Evolutionary conservation across 371 early-diverging fungal genomes (phyloP).

Genomic region (Rhizopus arrhizus): DNA sequence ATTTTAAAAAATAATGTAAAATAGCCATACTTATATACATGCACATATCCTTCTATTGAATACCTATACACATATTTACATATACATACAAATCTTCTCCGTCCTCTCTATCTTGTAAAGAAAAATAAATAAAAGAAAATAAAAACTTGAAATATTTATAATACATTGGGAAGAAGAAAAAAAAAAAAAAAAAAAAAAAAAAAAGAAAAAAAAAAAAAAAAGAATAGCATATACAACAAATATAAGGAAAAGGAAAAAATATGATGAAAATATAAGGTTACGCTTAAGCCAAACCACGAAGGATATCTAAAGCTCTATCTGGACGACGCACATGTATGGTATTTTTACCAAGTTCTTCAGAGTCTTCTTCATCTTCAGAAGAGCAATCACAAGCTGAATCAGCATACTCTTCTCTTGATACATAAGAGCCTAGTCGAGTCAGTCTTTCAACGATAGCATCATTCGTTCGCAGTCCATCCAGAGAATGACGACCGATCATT

Average conservation of each 20-base stretch:
- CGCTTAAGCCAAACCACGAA: slow-evolving; percentile 34
- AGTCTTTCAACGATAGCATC: slow-evolving; percentile 36
- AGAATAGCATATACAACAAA: neutral
- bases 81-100: neutral
- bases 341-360: slow-evolving; percentile 1
- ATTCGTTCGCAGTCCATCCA: slow-evolving; percentile 37
- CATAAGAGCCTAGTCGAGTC: slow-evolving; percentile 32
- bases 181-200: too few relatives aligned
- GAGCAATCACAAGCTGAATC: slow-evolving; percentile 34
- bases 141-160: too few relatives aligned
- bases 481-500: slow-evolving; percentile 39
- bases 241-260: neutral
- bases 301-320: slow-evolving; percentile 37
- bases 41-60: neutral
- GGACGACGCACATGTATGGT: slow-evolving; percentile 19
- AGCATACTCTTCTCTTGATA: slow-evolving; percentile 22
- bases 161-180: too few relatives aligned
- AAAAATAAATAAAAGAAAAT: too few relatives aligned
- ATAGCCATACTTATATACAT: neutral
- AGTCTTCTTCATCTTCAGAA: slow-evolving; percentile 19
- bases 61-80: neutral
- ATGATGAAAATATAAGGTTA: neutral
- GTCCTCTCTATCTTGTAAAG: neutral
- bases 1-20: slow-evolving; percentile 7
- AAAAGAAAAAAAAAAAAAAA: neutral